These are phyloP conservation scores for Aspergillus sp. DNA, from an alignment of 2,329 filamentous ascomycete species.

Conservation along the genomic window DNA sequence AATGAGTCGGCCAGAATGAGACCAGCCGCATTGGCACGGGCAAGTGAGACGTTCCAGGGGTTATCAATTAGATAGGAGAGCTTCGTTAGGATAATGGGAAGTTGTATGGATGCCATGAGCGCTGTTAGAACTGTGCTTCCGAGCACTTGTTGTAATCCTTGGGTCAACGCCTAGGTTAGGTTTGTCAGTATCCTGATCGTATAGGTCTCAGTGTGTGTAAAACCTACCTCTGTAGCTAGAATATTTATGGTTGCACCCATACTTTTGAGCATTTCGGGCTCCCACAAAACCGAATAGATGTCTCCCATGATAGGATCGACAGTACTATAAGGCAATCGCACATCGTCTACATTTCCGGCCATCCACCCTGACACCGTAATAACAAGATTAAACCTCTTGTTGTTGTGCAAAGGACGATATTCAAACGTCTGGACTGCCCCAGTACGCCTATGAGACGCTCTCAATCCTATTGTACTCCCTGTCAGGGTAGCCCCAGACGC, in stretches of 20 bases:
- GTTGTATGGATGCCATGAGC: conserved; percentile 87
- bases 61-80: conserved; percentile 97
- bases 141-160: conserved; percentile 92
- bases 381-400: conserved; percentile 94
- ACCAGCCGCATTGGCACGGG: conserved; percentile 82
- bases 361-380: conserved; percentile 97
- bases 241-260: conserved; percentile 99
- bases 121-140: conserved; percentile 84
- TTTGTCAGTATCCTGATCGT: conserved; percentile 24
- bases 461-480: conserved; percentile 80
- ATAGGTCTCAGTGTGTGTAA: not conserved
- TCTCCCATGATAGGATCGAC: conserved; percentile 98
- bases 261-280: conserved; percentile 94
- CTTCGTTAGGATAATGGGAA: conserved; percentile 92
- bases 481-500: conserved; percentile 85
- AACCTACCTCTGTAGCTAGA: conserved; percentile 80
- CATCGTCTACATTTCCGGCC: conserved; percentile 96
- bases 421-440: conserved; percentile 95
- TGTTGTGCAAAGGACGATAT: conserved; percentile 94
- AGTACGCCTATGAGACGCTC: conserved; percentile 81
- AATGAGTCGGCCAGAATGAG: conserved; percentile 92
- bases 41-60: conserved; percentile 95
- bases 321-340: conserved; percentile 91
- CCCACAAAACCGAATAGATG: conserved; percentile 95
- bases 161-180: conserved; percentile 72